A percentile compares a stretch with the other conserved stretches of the same genome.
phyloP scores from a whole-genome alignment of 441 rosid genomes.

The Breynia disticha region DNA sequence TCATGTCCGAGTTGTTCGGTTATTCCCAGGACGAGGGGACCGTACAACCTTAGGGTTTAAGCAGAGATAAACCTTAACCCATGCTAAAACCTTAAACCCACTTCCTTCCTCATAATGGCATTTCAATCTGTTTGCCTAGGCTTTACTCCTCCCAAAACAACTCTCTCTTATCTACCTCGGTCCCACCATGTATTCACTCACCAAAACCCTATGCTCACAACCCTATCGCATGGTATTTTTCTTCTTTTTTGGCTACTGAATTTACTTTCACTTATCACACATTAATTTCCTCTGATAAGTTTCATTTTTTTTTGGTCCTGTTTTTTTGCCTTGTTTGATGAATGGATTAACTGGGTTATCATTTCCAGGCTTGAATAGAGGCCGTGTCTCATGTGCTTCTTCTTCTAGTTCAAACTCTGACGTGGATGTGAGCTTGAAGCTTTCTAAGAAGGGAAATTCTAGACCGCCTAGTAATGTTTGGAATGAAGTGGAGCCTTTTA shows the following conservation, averaged over 20 bases:
- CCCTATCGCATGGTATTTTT: slow-evolving; percentile 8
- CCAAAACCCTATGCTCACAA: slow-evolving; percentile 11
- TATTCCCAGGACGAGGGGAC: too few relatives aligned
- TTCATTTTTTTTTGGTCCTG: not conserved
- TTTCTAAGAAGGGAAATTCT: slow-evolving; percentile 10
- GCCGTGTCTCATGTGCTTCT: slow-evolving; percentile 16
- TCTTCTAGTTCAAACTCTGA: slow-evolving; percentile 20
- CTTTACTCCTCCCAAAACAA: slow-evolving; percentile 25
- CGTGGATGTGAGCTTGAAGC: slow-evolving; percentile 11
- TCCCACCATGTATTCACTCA: slow-evolving; percentile 12
- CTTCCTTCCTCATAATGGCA: slow-evolving; percentile 23
- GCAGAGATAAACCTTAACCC: not conserved
- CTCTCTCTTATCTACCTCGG: slow-evolving; percentile 13
- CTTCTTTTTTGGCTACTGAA: not conserved
- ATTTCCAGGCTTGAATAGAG: slow-evolving; percentile 19
- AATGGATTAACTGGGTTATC: not conserved
- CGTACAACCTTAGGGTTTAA: slow-evolving; percentile 20
- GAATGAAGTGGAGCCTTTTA: slow-evolving; percentile 45
- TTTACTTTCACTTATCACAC: too few relatives aligned
- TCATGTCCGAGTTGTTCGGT: too few relatives aligned
- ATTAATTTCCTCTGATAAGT: not conserved
- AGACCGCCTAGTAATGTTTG: slow-evolving; percentile 12
- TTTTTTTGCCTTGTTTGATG: not conserved
- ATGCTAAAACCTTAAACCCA: not conserved
- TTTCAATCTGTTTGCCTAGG: slow-evolving; percentile 41